phyloP scores from a whole-genome alignment of 2,329 filamentous ascomycete species.

The Aspergillus hiratsukae region DNA sequence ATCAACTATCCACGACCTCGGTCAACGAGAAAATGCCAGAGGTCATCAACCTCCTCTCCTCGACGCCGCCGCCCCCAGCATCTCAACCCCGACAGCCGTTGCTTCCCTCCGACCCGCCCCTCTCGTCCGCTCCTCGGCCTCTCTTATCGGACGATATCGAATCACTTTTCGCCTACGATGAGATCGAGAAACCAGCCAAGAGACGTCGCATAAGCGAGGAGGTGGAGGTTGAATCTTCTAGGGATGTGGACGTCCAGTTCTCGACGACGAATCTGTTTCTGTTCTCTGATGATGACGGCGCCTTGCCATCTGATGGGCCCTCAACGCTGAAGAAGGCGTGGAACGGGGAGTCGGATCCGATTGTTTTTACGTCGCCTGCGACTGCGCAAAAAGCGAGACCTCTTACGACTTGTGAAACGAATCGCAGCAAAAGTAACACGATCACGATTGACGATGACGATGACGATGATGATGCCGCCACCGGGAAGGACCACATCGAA shows the following conservation, averaged over 20 bases:
- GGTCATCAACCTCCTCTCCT: conserved; percentile 37
- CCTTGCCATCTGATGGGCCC: conserved; percentile 9
- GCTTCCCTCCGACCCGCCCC: conserved; percentile 8
- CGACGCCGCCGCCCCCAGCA: conserved; percentile 24
- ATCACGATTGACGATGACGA: conserved; percentile 37
- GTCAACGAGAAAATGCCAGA: conserved; percentile 31
- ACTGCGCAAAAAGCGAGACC: conserved; percentile 17
- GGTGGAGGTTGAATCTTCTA: conserved; percentile 11
- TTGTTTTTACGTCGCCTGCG: conserved; percentile 41
- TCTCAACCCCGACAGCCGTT: conserved; percentile 12
- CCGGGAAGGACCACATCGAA: conserved; percentile 24
- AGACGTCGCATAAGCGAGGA: conserved; percentile 28
- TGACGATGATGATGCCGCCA: conserved; percentile 8
- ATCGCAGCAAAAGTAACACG: conserved; percentile 13
- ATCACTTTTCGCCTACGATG: conserved; percentile 23
- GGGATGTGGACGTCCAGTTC: not conserved
- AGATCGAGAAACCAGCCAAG: conserved; percentile 27
- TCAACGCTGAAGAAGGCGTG: not conserved
- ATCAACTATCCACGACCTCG: not conserved
- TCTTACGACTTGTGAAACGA: conserved; percentile 1
- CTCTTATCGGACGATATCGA: conserved; percentile 27
- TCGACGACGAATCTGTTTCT: conserved; percentile 15
- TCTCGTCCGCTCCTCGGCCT: conserved; percentile 4
- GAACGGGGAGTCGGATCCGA: conserved; percentile 35
- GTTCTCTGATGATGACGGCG: conserved; percentile 29